Conservation (phyloP, 1,284 basidiomycete genomes). For the Ustilago sp. region DNA sequence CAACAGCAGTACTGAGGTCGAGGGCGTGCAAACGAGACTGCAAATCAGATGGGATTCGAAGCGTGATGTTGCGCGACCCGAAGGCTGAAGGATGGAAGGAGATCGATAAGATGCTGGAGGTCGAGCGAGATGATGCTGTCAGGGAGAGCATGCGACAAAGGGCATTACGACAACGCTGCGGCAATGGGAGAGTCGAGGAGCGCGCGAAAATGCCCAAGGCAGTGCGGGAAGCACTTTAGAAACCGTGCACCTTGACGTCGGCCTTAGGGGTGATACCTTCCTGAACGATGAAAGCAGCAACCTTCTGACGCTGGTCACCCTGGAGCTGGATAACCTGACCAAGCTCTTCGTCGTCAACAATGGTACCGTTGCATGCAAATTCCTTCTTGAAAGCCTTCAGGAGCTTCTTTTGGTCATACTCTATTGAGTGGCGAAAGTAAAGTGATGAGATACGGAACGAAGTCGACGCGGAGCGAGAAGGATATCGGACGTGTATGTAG, state of each 20-base stretch:
- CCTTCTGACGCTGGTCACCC: slow-evolving; percentile 97
- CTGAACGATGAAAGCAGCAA: slow-evolving; percentile 71
- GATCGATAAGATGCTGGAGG: slow-evolving; percentile 1
- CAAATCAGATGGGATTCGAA: not conserved
- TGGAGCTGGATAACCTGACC: slow-evolving; percentile 99
- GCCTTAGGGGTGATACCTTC: slow-evolving; percentile 66
- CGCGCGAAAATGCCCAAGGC: not conserved
- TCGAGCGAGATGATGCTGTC: slow-evolving; percentile 19
- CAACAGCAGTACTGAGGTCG: not conserved
- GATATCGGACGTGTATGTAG: not conserved
- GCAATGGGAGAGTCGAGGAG: not conserved
- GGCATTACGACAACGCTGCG: slow-evolving; percentile 28
- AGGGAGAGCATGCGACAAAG: slow-evolving; percentile 17
- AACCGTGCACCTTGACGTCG: slow-evolving; percentile 69
- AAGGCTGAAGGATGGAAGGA: not conserved
- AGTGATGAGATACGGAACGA: not conserved
- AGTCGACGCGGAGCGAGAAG: not conserved
- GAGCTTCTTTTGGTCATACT: slow-evolving; percentile 98
- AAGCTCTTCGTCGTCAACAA: slow-evolving; percentile 96
- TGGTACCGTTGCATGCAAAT: slow-evolving; percentile 98
- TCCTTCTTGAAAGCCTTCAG: slow-evolving; percentile 99
- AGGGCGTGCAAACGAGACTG: not conserved
- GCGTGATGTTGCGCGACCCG: not conserved
- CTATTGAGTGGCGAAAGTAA: slow-evolving; percentile 72
- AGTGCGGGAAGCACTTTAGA: slow-evolving; percentile 37